Evolutionary conservation across 169 alveolate genomes (phyloP).

Genomic region (Babesia bigemina): DNA sequence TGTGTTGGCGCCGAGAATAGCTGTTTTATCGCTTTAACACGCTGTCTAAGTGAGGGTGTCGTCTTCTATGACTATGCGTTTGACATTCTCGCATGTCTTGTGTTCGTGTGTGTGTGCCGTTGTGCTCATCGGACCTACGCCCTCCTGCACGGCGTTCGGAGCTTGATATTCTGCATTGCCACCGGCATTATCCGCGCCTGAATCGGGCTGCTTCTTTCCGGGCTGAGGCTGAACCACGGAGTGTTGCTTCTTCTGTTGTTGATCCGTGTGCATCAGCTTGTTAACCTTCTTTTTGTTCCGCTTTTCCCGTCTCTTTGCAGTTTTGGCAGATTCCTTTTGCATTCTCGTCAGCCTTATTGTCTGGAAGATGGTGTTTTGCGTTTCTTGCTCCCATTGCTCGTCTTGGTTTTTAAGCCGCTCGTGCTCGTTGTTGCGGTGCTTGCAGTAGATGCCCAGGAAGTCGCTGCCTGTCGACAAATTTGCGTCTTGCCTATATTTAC

Average conservation of each 20-base stretch:
- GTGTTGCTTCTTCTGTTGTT: no score
- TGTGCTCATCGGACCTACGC: no score
- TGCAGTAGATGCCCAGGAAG: conserved; percentile 72
- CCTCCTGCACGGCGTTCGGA: no score
- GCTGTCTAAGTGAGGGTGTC: neutral
- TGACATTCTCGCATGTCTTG: no score
- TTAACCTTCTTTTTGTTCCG: conserved; percentile 66
- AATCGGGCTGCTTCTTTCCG: no score
- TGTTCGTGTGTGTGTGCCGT: no score
- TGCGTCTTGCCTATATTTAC: neutral
- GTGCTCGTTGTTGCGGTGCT: conserved; percentile 61
- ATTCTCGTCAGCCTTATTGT: conserved; percentile 60
- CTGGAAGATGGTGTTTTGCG: conserved; percentile 72
- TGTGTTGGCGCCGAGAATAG: no score
- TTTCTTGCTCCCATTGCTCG: conserved; percentile 63
- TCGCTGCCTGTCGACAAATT: conserved; percentile 70
- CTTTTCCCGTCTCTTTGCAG: conserved; percentile 61
- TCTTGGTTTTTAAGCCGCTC: conserved; percentile 67
- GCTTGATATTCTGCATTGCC: no score
- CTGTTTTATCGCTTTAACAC: no score
- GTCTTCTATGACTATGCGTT: conserved; percentile 4
- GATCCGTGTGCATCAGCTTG: neutral
- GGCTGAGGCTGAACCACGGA: no score
- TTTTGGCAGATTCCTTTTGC: conserved; percentile 60
- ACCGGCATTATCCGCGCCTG: no score